Evolutionary conservation across 2,329 filamentous ascomycete genomes (phyloP), one percentile per base, ranked within the genome.

Genomic region (Aspergillus sp.): DNA sequence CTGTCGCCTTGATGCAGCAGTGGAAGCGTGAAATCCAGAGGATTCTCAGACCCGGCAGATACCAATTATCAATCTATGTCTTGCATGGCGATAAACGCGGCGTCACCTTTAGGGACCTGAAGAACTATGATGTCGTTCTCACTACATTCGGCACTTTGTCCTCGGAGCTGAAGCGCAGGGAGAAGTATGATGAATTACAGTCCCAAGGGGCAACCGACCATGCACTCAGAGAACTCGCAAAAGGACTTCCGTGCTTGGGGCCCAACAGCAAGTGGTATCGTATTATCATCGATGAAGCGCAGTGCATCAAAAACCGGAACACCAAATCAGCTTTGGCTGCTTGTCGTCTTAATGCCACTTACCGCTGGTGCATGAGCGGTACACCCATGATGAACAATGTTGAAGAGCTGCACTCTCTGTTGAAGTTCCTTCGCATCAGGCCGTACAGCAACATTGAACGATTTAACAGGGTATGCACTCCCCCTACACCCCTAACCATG

Each of bases 371-470:
- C 64, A 81, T 93, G 69, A 90, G 87, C 31, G 89, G 89, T 21
- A 94, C 89, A 0, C 89, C 89, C 0, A 91, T 93, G 88, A 94
- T 94, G 88, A 96, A 96, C 62, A 84, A 81, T 11, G 84, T 93
- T 2, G 77, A 82, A 20, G 92, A 97, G 62, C 77, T 96, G 3
- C 91, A 83, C 63, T 88, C 90, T 0, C 74, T 96, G 17, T 78
- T 96, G 42, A 81, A 83, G 2, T 97, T 96, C 64, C 77, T 96
- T 14, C 78, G 80, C 2, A 92, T 95, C 64, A 80, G 80, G 54
- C 91, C 90, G 2, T 96, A 94, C 69, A 83, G 81, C 61, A 76
- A 82, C 13, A 81, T 81, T 73, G 74, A 81, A 0, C 73, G 75
- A 19, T 96, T 95, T 68, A 80, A 79, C 40, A 58, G 63, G 51